Conservation (phyloP, 2,329 filamentous ascomycete species). For the Daldinia sp. region DNA sequence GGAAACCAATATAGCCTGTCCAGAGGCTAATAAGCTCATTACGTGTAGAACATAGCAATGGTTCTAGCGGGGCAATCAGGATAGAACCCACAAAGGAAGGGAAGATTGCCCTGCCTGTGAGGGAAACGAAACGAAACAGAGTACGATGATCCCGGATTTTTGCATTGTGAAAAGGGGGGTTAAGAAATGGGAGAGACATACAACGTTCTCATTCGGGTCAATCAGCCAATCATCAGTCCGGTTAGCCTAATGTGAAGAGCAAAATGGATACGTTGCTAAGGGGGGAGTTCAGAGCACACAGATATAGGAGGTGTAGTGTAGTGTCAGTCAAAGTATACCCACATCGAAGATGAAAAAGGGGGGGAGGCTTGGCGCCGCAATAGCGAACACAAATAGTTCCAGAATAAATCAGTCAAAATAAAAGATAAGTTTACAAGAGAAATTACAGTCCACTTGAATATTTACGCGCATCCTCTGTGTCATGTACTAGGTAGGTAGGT, state of each 20-base stretch:
- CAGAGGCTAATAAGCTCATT: not conserved
- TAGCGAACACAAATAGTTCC: slow-evolving; percentile 2
- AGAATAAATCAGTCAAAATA: not conserved
- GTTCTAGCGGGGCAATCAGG: not conserved
- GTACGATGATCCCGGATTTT: not conserved
- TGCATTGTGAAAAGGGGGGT: not conserved
- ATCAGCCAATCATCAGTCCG: not conserved
- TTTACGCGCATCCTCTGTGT: not conserved
- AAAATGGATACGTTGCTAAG: not conserved
- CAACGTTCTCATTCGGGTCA: slow-evolving; percentile 3
- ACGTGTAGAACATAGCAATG: not conserved
- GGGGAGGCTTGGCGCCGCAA: slow-evolving; percentile 16
- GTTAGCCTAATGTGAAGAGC: not conserved
- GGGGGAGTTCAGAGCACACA: not conserved
- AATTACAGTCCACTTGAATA: not conserved
- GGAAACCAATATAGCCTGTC: not conserved
- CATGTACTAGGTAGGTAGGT: not conserved
- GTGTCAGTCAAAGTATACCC: slow-evolving; percentile 26
- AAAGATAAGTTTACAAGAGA: not conserved
- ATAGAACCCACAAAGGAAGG: not conserved
- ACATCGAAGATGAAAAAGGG: slow-evolving; percentile 21
- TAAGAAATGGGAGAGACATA: not conserved
- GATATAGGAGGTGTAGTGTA: not conserved
- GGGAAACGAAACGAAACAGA: not conserved
- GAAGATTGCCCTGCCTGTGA: not conserved